Evolutionary conservation across 148 eudicot genomes (phyloP).

Genomic region (Camellia granthamiana): DNA sequence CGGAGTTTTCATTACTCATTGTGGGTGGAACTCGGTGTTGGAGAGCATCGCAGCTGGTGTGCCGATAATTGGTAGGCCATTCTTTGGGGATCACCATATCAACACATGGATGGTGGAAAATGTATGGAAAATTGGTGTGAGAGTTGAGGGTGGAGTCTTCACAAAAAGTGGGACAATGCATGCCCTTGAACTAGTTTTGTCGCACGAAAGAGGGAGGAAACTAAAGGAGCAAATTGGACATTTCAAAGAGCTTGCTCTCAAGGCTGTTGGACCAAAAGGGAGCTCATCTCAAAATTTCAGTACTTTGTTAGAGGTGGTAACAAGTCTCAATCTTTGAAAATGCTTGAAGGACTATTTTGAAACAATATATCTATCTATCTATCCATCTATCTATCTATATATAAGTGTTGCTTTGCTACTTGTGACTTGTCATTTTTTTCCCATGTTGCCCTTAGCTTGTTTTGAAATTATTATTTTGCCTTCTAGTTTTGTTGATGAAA

Average conservation of each 20-base stretch:
- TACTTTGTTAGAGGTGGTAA: slow-evolving; percentile 20
- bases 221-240: slow-evolving; percentile 24
- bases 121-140: slow-evolving; percentile 43
- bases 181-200: slow-evolving; percentile 37
- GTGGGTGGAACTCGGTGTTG: slow-evolving; percentile 75
- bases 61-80: slow-evolving; percentile 68
- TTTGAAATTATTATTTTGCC: too few species aligned
- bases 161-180: slow-evolving; percentile 23
- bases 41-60: slow-evolving; percentile 62
- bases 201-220: slow-evolving; percentile 28
- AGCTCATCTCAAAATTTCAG: slow-evolving; percentile 33
- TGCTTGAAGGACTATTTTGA: not conserved
- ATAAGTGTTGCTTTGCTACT: too few species aligned
- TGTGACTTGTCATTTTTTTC: too few species aligned
- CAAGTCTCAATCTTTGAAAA: slow-evolving; percentile 1
- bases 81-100: slow-evolving; percentile 58
- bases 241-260: slow-evolving; percentile 33
- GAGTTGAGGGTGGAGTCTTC: slow-evolving; percentile 43
- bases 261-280: slow-evolving; percentile 32
- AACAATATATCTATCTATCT: not conserved
- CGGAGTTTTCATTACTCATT: slow-evolving; percentile 63
- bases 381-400: too few species aligned
- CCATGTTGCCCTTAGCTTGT: too few species aligned
- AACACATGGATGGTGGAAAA: slow-evolving; percentile 47
- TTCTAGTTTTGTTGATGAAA: too few species aligned